These are phyloP conservation scores for Gilbertella persicaria DNA, from an alignment of 371 early-diverging fungal species.

Conservation along the genomic window DNA sequence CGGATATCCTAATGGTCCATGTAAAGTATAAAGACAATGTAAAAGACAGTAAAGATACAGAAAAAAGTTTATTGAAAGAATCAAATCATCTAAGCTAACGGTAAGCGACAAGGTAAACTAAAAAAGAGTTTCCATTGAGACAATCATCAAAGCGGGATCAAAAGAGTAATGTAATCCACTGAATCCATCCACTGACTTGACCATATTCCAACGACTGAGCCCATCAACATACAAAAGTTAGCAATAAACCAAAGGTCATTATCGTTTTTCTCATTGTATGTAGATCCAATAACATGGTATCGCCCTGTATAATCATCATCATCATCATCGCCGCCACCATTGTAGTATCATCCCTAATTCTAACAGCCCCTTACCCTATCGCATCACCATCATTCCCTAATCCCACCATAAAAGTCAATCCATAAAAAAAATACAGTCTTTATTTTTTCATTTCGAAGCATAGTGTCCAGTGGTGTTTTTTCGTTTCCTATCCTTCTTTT, in stretches of 20 bases:
- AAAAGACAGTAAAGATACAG: too few species aligned
- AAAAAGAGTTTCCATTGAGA: conserved; percentile 6
- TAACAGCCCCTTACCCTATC: conserved; percentile 1
- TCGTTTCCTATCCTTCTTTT: too few species aligned
- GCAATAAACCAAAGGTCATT: conserved; percentile 3
- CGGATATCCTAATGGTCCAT: too few species aligned
- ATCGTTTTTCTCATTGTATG: conserved; percentile 2
- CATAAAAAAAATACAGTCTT: too few species aligned
- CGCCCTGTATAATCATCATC: conserved; percentile 3
- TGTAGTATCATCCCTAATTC: conserved; percentile 5
- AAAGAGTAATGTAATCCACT: conserved; percentile 23
- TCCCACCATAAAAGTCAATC: too few species aligned
- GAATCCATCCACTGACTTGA: too few species aligned
- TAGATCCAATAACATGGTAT: conserved; percentile 6
- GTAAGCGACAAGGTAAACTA: conserved; percentile 5
- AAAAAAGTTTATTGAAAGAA: conserved; percentile 5
- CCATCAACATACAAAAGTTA: conserved; percentile 6
- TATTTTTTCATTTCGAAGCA: too few species aligned
- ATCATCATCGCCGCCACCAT: conserved; percentile 2
- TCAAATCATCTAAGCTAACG: conserved; percentile 5
- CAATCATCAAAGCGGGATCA: conserved; percentile 23
- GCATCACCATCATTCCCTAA: conserved; percentile 1
- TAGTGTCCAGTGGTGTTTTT: too few species aligned
- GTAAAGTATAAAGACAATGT: too few species aligned
- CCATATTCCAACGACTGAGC: conserved; percentile 6